Evolutionary conservation across 768 basidiomycete species (phyloP).

Genomic region (Trametes gibbosa): DNA sequence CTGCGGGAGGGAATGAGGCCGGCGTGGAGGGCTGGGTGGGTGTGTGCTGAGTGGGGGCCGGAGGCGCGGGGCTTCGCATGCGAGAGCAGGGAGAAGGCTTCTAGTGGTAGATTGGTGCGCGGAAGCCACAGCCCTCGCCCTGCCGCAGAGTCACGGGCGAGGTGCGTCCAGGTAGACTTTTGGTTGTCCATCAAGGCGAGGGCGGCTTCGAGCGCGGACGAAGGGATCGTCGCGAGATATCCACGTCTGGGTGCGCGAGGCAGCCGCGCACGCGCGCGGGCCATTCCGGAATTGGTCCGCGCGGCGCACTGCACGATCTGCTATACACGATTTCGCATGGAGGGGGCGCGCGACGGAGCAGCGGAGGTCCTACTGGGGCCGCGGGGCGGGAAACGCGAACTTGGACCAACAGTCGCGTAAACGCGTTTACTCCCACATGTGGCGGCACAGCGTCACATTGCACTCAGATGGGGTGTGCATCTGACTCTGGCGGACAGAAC

Average conservation of each 20-base stretch:
- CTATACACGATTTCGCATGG: too few relatives aligned
- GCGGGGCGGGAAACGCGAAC: neutral
- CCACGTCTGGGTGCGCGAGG: neutral
- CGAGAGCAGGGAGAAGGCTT: too few relatives aligned
- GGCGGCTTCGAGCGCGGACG: too few relatives aligned
- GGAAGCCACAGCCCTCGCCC: neutral
- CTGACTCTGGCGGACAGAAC: neutral
- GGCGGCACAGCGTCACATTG: slow-evolving; percentile 1
- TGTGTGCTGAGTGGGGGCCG: neutral
- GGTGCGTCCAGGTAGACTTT: too few relatives aligned
- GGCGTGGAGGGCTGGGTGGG: neutral
- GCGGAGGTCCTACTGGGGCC: too few relatives aligned
- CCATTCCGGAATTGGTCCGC: too few relatives aligned
- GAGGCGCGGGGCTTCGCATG: neutral
- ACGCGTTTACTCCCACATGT: neutral
- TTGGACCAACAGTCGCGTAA: slow-evolving; percentile 14
- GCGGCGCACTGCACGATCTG: too few relatives aligned
- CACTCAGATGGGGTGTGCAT: neutral
- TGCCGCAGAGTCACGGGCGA: too few relatives aligned
- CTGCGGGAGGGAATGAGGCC: neutral
- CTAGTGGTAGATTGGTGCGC: neutral
- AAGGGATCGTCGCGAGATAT: too few relatives aligned
- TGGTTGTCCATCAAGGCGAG: too few relatives aligned
- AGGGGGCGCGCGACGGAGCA: too few relatives aligned
- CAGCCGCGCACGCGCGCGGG: neutral